phyloP scores from a whole-genome alignment of 2,329 filamentous ascomycete species.

The Neofusicoccum sp. region DNA sequence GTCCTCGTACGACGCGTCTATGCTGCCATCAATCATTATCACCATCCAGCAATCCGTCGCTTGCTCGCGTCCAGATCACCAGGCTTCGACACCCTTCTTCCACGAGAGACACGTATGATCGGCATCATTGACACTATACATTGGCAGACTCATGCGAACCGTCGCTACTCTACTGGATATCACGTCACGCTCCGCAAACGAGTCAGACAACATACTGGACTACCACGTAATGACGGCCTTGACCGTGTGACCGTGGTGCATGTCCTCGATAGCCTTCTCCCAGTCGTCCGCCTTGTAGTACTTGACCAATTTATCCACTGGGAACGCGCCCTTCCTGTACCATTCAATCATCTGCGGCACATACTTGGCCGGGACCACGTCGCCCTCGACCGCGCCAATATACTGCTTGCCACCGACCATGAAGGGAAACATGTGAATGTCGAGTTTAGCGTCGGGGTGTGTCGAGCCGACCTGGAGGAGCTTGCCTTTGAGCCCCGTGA shows the following conservation, averaged over 20 bases:
- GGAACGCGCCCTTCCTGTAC: constrained; percentile 49
- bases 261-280: constrained; percentile 42
- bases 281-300: constrained; percentile 45
- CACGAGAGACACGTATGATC: neutral
- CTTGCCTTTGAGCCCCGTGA: constrained; percentile 46
- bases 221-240: constrained; percentile 45
- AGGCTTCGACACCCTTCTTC: neutral
- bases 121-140: neutral
- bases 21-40: neutral
- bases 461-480: constrained; percentile 52
- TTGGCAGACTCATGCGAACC: neutral
- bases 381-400: constrained; percentile 48
- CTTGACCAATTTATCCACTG: constrained; percentile 47
- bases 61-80: neutral
- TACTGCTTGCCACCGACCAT: constrained; percentile 51
- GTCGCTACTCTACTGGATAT: neutral
- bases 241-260: constrained; percentile 40
- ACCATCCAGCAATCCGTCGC: neutral
- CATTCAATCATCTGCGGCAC: constrained; percentile 51
- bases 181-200: neutral
- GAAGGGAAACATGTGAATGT: constrained; percentile 44
- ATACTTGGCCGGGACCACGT: constrained; percentile 40
- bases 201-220: neutral
- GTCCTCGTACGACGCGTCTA: constrained; percentile 1
- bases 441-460: constrained; percentile 39